phyloP scores from a whole-genome alignment of 1,139 yeast species.

The Magnusiomyces starmeri region DNA sequence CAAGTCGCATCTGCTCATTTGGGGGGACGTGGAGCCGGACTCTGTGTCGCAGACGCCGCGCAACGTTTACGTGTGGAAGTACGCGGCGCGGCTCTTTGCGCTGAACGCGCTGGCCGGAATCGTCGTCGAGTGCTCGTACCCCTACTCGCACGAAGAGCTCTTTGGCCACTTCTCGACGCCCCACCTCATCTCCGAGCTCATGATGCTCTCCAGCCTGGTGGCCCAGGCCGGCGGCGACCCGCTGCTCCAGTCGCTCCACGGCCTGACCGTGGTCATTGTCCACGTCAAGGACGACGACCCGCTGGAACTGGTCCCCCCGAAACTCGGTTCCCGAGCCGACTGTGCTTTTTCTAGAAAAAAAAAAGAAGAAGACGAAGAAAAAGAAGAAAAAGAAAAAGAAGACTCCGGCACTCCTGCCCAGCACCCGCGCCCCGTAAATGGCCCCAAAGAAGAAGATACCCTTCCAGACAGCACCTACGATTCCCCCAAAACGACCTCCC shows the following conservation, averaged over 20 bases:
- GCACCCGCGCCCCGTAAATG: no score
- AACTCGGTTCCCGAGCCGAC: slow-evolving; percentile 7
- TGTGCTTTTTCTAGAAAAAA: no score
- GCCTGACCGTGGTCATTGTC: slow-evolving; percentile 52
- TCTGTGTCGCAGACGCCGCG: slow-evolving; percentile 37
- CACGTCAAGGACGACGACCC: slow-evolving; percentile 57
- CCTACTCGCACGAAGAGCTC: slow-evolving; percentile 42
- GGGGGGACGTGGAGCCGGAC: slow-evolving; percentile 83
- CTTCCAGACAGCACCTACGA: not conserved
- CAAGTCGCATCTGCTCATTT: slow-evolving; percentile 43
- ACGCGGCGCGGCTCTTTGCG: slow-evolving; percentile 43
- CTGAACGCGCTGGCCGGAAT: slow-evolving; percentile 43
- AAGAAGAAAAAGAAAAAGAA: not conserved
- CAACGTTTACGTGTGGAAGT: slow-evolving; percentile 51
- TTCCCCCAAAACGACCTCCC: not conserved
- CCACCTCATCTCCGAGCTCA: slow-evolving; percentile 52
- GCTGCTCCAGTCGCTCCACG: slow-evolving; percentile 30
- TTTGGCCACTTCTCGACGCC: slow-evolving; percentile 78
- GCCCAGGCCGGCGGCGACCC: not conserved
- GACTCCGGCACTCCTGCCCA: no score
- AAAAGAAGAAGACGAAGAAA: not conserved
- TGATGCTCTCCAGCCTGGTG: slow-evolving; percentile 31
- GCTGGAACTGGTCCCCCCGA: slow-evolving; percentile 9
- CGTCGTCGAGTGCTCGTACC: slow-evolving; percentile 70
- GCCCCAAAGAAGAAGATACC: no score